Percentiles rank a stretch among this genome's conserved stretches.
These are phyloP conservation scores for Allantophomopsis cytisporea DNA, from an alignment of 2,329 filamentous ascomycete genomes.

Conservation along the genomic window DNA sequence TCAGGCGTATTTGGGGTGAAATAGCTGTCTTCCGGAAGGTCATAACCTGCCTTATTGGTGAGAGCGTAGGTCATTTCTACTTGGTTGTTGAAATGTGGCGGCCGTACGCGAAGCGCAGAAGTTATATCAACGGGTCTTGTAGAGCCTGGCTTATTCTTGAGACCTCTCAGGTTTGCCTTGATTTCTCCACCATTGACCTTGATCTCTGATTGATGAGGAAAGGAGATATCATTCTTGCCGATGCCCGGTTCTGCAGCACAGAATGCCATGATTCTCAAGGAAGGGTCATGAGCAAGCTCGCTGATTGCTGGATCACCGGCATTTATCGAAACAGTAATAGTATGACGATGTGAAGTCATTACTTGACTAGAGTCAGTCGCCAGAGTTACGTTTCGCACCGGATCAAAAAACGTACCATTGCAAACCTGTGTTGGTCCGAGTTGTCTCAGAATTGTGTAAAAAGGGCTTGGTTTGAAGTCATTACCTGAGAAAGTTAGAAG, in stretches of 20 bases:
- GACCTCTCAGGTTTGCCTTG: slow-evolving; percentile 81
- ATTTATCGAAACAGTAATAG: slow-evolving; percentile 42
- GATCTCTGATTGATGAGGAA: slow-evolving; percentile 85
- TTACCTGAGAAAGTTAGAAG: slow-evolving; percentile 17
- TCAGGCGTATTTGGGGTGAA: neutral
- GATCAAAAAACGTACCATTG: slow-evolving; percentile 44
- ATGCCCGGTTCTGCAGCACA: slow-evolving; percentile 52
- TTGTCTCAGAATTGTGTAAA: slow-evolving; percentile 58
- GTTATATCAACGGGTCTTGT: slow-evolving; percentile 92
- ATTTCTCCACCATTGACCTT: slow-evolving; percentile 81
- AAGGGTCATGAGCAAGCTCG: slow-evolving; percentile 10
- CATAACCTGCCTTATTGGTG: slow-evolving; percentile 60
- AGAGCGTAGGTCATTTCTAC: slow-evolving; percentile 85
- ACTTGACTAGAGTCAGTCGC: slow-evolving; percentile 10
- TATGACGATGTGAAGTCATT: slow-evolving; percentile 23
- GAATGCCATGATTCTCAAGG: slow-evolving; percentile 65
- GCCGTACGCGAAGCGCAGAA: slow-evolving; percentile 53
- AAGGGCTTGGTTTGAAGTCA: slow-evolving; percentile 67
- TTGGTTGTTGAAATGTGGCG: slow-evolving; percentile 56
- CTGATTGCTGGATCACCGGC: slow-evolving; percentile 25
- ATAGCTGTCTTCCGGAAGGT: neutral
- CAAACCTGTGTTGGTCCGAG: slow-evolving; percentile 54
- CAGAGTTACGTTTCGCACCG: neutral
- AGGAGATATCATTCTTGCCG: slow-evolving; percentile 64
- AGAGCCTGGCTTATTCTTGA: slow-evolving; percentile 94